phyloP scores from a whole-genome alignment of 2,329 filamentous ascomycete species.

The Ophiosphaerella narmari region DNA sequence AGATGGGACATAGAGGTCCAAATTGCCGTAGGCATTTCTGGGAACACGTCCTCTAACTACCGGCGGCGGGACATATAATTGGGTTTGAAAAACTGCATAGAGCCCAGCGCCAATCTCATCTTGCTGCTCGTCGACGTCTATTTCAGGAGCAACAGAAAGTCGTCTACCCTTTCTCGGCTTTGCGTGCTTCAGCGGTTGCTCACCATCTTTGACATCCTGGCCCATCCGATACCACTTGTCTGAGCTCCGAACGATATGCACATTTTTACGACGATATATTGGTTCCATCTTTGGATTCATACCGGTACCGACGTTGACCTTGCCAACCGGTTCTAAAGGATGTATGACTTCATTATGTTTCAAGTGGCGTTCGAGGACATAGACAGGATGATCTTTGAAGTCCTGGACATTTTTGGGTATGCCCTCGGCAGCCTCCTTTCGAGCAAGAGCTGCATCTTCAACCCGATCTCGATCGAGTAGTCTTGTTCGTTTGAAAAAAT shows the following conservation, averaged over 20 bases:
- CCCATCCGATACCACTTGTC: slow-evolving; percentile 93
- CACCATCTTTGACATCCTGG: slow-evolving; percentile 72
- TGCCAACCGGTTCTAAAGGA: slow-evolving; percentile 74
- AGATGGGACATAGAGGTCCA: slow-evolving; percentile 66
- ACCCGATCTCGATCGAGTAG: slow-evolving; percentile 74
- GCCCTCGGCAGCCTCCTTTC: slow-evolving; percentile 71
- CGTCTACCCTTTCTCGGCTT: slow-evolving; percentile 40
- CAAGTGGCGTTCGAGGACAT: slow-evolving; percentile 82
- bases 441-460: slow-evolving; percentile 76
- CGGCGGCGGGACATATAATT: slow-evolving; percentile 74
- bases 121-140: slow-evolving; percentile 41
- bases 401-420: slow-evolving; percentile 87
- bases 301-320: slow-evolving; percentile 68
- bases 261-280: slow-evolving; percentile 81
- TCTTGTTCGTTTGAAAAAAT: slow-evolving; percentile 44
- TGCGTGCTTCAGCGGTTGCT: slow-evolving; percentile 79
- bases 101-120: slow-evolving; percentile 57
- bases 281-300: slow-evolving; percentile 68
- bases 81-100: slow-evolving; percentile 66
- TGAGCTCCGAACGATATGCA: slow-evolving; percentile 74
- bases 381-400: slow-evolving; percentile 79
- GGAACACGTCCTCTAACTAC: slow-evolving; percentile 74
- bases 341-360: slow-evolving; percentile 81
- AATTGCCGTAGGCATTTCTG: slow-evolving; percentile 65
- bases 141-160: slow-evolving; percentile 30